phyloP scores from a whole-genome alignment of 2,329 filamentous ascomycete genomes.

The Calonectria fujianensis region DNA sequence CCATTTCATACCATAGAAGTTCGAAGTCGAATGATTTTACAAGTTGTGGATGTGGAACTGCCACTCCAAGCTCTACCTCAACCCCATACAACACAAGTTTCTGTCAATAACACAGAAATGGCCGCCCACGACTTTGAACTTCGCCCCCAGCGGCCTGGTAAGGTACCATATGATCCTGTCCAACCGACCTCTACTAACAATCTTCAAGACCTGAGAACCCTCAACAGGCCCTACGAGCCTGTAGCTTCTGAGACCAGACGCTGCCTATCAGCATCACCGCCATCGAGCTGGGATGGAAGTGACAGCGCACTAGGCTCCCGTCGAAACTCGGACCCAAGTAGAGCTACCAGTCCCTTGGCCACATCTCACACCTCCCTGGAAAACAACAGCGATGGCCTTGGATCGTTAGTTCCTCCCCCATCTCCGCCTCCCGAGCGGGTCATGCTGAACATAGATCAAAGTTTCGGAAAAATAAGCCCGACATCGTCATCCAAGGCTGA shows the following conservation, averaged over 20 bases:
- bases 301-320: neutral
- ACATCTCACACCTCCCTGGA: conserved; percentile 9
- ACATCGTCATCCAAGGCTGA: neutral
- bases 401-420: neutral
- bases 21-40: neutral
- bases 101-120: neutral
- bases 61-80: neutral
- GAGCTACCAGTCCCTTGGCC: neutral
- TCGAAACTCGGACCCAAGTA: neutral
- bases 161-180: neutral
- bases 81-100: neutral
- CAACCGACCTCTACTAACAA: neutral
- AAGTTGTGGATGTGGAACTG: neutral
- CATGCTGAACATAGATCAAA: neutral
- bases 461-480: conserved; percentile 3
- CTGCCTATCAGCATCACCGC: conserved; percentile 10
- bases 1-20: neutral
- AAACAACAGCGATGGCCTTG: neutral
- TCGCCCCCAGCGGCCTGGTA: conserved; percentile 31
- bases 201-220: conserved; percentile 3
- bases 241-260: neutral
- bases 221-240: conserved; percentile 28
- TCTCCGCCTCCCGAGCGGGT: neutral
- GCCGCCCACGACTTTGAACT: conserved; percentile 25
- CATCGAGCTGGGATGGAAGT: conserved; percentile 13